Evolutionary conservation across 164 flowering plant species (phyloP).

Genomic region (Macadamia integrifolia): DNA sequence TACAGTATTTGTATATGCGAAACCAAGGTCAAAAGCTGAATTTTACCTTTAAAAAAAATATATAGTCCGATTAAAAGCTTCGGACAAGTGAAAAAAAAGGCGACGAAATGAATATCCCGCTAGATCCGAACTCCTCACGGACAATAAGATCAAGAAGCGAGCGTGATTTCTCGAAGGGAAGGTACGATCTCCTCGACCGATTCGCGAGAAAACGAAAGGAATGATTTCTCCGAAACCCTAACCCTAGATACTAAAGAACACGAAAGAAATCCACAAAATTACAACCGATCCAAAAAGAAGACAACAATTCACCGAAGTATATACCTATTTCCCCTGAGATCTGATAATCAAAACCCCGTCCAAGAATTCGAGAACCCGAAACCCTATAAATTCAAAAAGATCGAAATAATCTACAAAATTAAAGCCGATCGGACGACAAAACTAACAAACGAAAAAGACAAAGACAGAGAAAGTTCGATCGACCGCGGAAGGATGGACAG

Average conservation of each 20-base stretch:
- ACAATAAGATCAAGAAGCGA: not conserved
- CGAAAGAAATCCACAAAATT: conserved; percentile 11
- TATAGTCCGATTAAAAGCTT: not conserved
- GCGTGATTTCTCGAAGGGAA: not conserved
- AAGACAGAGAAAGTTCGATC: not conserved
- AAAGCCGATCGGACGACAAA: conserved; percentile 2
- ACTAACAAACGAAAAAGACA: not conserved
- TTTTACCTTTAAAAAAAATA: conserved; percentile 15
- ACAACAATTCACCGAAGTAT: not conserved
- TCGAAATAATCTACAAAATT: conserved; percentile 6
- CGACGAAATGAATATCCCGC: not conserved
- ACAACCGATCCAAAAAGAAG: conserved; percentile 1
- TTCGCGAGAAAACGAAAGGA: conserved; percentile 11
- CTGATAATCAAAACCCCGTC: conserved; percentile 2
- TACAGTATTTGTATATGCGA: too few species aligned
- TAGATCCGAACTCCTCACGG: not conserved
- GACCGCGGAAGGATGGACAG: not conserved
- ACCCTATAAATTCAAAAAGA: conserved; percentile 5
- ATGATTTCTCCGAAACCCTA: conserved; percentile 21
- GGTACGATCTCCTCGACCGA: conserved; percentile 11
- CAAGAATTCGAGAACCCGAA: not conserved
- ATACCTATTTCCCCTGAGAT: conserved; percentile 7
- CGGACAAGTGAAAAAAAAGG: not conserved
- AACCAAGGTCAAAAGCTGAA: not conserved
- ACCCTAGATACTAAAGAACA: conserved; percentile 20